Evolutionary conservation across 768 basidiomycete species (phyloP), one percentile per base, ranked within the genome.

Genomic region (Amanita fuliginea): DNA sequence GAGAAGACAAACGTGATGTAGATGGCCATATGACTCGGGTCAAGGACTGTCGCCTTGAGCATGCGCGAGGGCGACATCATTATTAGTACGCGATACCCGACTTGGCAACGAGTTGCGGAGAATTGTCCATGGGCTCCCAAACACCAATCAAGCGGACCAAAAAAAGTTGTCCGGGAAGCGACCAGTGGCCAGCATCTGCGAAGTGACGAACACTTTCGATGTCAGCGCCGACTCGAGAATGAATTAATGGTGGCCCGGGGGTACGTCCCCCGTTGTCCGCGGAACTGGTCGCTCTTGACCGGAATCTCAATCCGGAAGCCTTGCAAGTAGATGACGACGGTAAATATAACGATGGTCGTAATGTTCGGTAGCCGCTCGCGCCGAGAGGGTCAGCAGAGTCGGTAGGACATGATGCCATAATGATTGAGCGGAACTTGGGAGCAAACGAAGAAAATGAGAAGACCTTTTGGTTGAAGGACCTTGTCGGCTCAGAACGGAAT

Each of bases 391-490:
- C 95, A 48, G 92, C 92, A 57, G 93, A 96, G 76, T 99, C 95
- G 52, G 93, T n/a, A 96, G 24, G 92, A 96, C 84, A 97, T 95
- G 80, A 99, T 98, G 55, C 96, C 96, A 68, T 98, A 99, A n/a
- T n/a, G n/a, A n/a, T n/a, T n/a, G 42, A 99, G 77, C 5, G 96
- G 96, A 28, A 98, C 95, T 71, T 98, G 96, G 22, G 94, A 97
- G 77, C 95, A 98, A 55, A 98, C 95, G 62, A 99, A 71, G 87
- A 97, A 98, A 67, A 99, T 97, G 69, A 97, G 85, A 61, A 99
- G 55, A 95, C 79, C 69, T 96, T 96, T 80, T 94, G 91, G 73
- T 95, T 93, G 78, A 98, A 97, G 24, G 49, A 97, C 90, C 92
- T 96, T 46, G 33, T 51, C 48, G 46, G 54, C 4, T 4, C 32